phyloP scores from a whole-genome alignment of 495 filamentous ascomycete species.

The Thermochaetoides thermophila region DNA sequence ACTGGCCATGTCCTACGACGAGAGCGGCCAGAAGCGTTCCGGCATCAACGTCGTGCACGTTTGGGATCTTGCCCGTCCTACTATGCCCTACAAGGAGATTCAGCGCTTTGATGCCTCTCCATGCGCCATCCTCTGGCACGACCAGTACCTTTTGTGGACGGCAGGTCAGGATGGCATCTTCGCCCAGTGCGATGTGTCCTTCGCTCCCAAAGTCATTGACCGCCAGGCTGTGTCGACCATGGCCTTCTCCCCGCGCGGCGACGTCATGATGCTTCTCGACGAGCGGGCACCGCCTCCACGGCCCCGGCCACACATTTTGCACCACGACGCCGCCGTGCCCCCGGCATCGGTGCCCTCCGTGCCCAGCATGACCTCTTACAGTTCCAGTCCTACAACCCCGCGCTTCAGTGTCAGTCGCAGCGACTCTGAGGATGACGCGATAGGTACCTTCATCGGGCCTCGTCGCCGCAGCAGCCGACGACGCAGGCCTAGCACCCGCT shows the following conservation, averaged over 20 bases:
- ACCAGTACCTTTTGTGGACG: slow-evolving; percentile 82
- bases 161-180: slow-evolving; percentile 73
- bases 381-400: slow-evolving; percentile 28
- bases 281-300: slow-evolving; percentile 27
- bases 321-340: slow-evolving; percentile 12
- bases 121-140: slow-evolving; percentile 75
- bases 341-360: no score
- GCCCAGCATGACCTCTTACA: slow-evolving; percentile 28
- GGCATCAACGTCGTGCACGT: slow-evolving; percentile 65
- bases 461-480: slow-evolving; percentile 25
- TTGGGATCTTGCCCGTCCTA: slow-evolving; percentile 83
- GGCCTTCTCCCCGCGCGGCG: slow-evolving; percentile 44
- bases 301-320: slow-evolving; percentile 20
- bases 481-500: slow-evolving; percentile 24
- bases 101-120: slow-evolving; percentile 56
- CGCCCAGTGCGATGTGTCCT: slow-evolving; percentile 76
- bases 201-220: slow-evolving; percentile 65
- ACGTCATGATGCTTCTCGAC: slow-evolving; percentile 42
- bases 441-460: slow-evolving; percentile 44
- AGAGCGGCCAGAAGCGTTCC: slow-evolving; percentile 30
- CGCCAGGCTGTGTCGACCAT: slow-evolving; percentile 49
- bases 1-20: slow-evolving; percentile 38
- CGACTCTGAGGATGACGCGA: slow-evolving; percentile 50
- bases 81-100: slow-evolving; percentile 76
- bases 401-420: slow-evolving; percentile 43